Evolutionary conservation across 2,329 filamentous ascomycete genomes (phyloP).

Genomic region (Colletotrichum phormii): DNA sequence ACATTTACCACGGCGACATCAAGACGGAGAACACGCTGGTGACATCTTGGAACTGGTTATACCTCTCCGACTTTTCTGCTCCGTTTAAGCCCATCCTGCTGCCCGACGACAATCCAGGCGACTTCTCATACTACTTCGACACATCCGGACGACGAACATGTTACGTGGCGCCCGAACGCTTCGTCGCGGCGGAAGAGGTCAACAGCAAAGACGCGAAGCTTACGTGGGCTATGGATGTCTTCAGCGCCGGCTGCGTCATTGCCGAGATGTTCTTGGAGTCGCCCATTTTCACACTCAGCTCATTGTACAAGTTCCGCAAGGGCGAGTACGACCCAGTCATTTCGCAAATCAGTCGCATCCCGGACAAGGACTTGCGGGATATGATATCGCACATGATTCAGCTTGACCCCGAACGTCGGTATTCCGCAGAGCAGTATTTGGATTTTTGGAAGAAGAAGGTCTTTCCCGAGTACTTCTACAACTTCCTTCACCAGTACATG

Average conservation of each 20-base stretch:
- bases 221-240: constrained; percentile 98
- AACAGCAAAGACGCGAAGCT: constrained; percentile 70
- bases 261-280: constrained; percentile 95
- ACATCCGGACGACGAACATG: constrained; percentile 91
- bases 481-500: constrained; percentile 98
- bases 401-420: constrained; percentile 89
- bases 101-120: constrained; percentile 95
- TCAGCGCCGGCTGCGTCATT: constrained; percentile 96
- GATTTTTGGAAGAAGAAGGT: constrained; percentile 90
- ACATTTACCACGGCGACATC: constrained; percentile 97
- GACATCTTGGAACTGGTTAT: constrained; percentile 99
- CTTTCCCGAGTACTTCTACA: constrained; percentile 97
- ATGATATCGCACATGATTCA: constrained; percentile 97
- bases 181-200: constrained; percentile 77
- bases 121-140: constrained; percentile 98
- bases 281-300: constrained; percentile 96
- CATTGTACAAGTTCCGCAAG: constrained; percentile 93
- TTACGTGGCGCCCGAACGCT: constrained; percentile 94
- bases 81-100: constrained; percentile 94
- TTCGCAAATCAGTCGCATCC: constrained; percentile 84
- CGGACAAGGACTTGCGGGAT: constrained; percentile 86
- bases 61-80: constrained; percentile 96
- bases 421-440: constrained; percentile 93
- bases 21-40: constrained; percentile 98
- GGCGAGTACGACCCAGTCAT: constrained; percentile 92